Conservation (phyloP, 2,329 filamentous ascomycete genomes). For the Thelonectria discophora region DNA sequence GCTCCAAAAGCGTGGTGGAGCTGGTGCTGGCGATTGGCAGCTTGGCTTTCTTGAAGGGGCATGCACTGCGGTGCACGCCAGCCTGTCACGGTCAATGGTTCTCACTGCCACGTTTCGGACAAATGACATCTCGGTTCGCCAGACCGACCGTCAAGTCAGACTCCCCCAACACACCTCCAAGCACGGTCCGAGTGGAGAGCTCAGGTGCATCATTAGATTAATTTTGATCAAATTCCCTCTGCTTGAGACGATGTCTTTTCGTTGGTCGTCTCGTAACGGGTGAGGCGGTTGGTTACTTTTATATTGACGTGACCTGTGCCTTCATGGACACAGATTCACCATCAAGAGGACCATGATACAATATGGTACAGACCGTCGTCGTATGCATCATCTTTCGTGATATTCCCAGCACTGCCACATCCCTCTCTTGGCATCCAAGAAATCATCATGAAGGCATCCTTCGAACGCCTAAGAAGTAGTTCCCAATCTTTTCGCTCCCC, state of each 20-base stretch:
- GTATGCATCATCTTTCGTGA: neutral
- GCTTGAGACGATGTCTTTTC: neutral
- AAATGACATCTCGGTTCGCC: neutral
- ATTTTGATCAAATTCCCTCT: neutral
- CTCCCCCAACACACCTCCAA: neutral
- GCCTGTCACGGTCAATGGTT: neutral
- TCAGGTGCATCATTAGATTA: neutral
- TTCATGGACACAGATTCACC: neutral
- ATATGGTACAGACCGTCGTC: conserved; percentile 7
- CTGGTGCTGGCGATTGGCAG: neutral
- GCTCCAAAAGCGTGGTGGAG: neutral
- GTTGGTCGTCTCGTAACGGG: neutral
- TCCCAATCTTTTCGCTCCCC: conserved; percentile 86
- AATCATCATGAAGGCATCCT: conserved; percentile 41
- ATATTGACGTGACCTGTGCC: neutral
- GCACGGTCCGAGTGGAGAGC: neutral
- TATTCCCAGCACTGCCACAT: neutral
- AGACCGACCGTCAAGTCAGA: neutral
- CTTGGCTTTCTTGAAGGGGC: neutral
- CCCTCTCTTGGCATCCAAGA: neutral
- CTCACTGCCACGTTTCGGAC: conserved; percentile 1
- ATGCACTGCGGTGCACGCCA: neutral
- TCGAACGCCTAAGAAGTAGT: conserved; percentile 94
- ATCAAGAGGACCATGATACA: conserved; percentile 12
- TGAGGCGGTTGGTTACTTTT: neutral